These are phyloP conservation scores for Termitomyces sp. DNA, from an alignment of 768 basidiomycete species.

Conservation along the genomic window DNA sequence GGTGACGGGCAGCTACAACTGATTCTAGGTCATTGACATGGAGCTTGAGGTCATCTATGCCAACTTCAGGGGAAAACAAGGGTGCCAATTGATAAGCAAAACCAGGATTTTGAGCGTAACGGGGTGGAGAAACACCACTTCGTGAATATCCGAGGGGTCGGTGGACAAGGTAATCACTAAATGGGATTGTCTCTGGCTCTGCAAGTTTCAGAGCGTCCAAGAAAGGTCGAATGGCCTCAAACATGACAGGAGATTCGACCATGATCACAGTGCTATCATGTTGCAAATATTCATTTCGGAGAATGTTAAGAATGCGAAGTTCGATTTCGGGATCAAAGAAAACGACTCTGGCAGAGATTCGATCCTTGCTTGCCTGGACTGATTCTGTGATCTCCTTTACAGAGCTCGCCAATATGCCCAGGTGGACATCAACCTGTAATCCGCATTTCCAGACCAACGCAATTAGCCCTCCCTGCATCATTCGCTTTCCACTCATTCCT, in stretches of 20 bases:
- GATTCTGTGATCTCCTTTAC: constrained; percentile 41
- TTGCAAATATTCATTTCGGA: constrained; percentile 15
- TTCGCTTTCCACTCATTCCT: constrained; percentile 48
- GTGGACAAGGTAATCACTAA: constrained; percentile 49
- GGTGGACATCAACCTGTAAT: constrained; percentile 35
- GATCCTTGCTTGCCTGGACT: constrained; percentile 25
- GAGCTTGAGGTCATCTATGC: constrained; percentile 34
- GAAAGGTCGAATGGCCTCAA: constrained; percentile 64
- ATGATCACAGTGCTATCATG: constrained; percentile 31
- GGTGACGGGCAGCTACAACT: constrained; percentile 39
- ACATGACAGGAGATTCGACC: constrained; percentile 62
- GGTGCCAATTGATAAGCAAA: constrained; percentile 55
- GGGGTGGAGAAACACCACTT: constrained; percentile 42
- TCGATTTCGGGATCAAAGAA: constrained; percentile 64
- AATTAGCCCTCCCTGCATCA: constrained; percentile 59
- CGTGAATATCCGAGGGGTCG: constrained; percentile 29
- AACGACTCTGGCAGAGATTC: constrained; percentile 42
- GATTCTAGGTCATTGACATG: constrained; percentile 36
- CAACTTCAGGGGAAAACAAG: constrained; percentile 41
- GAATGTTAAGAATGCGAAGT: constrained; percentile 33
- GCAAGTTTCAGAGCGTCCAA: constrained; percentile 47
- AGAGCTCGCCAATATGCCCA: constrained; percentile 47
- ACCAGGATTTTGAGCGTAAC: constrained; percentile 45
- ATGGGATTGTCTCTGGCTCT: constrained; percentile 56
- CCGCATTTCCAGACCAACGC: constrained; percentile 47